Conservation (phyloP, 306 rosid genomes). For the Styphnolobium japonicum region DNA sequence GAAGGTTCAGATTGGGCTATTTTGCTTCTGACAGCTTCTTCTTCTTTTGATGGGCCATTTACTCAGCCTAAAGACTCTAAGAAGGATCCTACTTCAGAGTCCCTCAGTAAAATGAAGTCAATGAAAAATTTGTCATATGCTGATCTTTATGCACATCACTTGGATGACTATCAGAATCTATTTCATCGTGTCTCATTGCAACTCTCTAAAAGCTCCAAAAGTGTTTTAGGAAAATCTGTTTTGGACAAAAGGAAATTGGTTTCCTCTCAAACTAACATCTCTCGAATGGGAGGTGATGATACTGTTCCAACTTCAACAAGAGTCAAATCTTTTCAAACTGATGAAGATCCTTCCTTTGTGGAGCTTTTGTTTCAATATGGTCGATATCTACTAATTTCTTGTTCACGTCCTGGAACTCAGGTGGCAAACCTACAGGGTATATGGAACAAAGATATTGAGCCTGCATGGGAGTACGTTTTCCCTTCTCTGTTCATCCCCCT, state of each 20-base stretch:
- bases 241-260: slow-evolving; percentile 21
- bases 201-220: slow-evolving; percentile 68
- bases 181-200: slow-evolving; percentile 86
- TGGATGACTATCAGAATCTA: slow-evolving; percentile 79
- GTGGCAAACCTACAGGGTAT: slow-evolving; percentile 87
- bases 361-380: slow-evolving; percentile 93
- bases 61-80: slow-evolving; percentile 68
- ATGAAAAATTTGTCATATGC: slow-evolving; percentile 51
- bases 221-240: slow-evolving; percentile 10
- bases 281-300: slow-evolving; percentile 36
- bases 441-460: slow-evolving; percentile 77
- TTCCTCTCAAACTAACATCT: slow-evolving; percentile 25
- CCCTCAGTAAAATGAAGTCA: slow-evolving; percentile 47
- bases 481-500: slow-evolving; percentile 5
- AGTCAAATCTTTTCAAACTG: slow-evolving; percentile 70
- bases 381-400: slow-evolving; percentile 83
- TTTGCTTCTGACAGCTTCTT: slow-evolving; percentile 68
- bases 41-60: slow-evolving; percentile 84
- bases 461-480: slow-evolving; percentile 86
- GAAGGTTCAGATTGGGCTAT: slow-evolving; percentile 81
- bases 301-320: slow-evolving; percentile 76
- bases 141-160: slow-evolving; percentile 64
- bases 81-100: slow-evolving; percentile 74
- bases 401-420: slow-evolving; percentile 90
- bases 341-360: slow-evolving; percentile 91